phyloP scores from a whole-genome alignment of 257 asterid species.

The Craterostigma plantagineum region DNA sequence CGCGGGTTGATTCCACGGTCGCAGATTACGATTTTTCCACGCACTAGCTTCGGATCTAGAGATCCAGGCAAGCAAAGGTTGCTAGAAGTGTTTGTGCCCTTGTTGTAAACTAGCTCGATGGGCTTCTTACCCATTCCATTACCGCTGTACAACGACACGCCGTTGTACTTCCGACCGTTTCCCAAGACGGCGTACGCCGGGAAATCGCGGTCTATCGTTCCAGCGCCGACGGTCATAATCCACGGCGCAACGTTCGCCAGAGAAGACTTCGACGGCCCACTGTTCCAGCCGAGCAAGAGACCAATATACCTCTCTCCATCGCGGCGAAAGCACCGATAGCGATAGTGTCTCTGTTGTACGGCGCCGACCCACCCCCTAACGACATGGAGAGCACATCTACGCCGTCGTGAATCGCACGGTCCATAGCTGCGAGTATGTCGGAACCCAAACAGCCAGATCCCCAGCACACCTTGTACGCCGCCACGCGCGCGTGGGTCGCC shows the following conservation, averaged over 20 bases:
- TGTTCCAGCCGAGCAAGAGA: constrained; percentile 45
- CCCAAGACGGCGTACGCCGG: constrained; percentile 24
- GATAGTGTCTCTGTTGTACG: constrained; percentile 18
- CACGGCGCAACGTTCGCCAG: constrained; percentile 45
- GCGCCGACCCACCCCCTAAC: constrained; percentile 23
- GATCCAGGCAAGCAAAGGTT: constrained; percentile 23
- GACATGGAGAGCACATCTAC: constrained; percentile 53
- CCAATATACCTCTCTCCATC: constrained; percentile 32
- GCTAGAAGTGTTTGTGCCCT: constrained; percentile 13
- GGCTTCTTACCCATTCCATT: constrained; percentile 12
- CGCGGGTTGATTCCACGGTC: constrained; percentile 25
- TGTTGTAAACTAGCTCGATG: constrained; percentile 21
- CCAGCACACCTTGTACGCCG: constrained; percentile 56
- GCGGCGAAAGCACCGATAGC: constrained; percentile 52
- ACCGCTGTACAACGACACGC: constrained; percentile 35
- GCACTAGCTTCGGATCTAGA: constrained; percentile 17
- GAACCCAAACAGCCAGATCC: constrained; percentile 25
- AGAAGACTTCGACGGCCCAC: constrained; percentile 18
- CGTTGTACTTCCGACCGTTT: constrained; percentile 16
- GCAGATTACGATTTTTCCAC: constrained; percentile 29
- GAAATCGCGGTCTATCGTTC: constrained; percentile 39
- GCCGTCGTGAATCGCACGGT: constrained; percentile 45
- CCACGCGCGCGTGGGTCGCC: constrained; percentile 39
- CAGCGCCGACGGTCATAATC: constrained; percentile 58
- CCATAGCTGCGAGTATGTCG: constrained; percentile 48